phyloP scores from a whole-genome alignment of 306 rosid genomes.

The Gleditsia sinensis region DNA sequence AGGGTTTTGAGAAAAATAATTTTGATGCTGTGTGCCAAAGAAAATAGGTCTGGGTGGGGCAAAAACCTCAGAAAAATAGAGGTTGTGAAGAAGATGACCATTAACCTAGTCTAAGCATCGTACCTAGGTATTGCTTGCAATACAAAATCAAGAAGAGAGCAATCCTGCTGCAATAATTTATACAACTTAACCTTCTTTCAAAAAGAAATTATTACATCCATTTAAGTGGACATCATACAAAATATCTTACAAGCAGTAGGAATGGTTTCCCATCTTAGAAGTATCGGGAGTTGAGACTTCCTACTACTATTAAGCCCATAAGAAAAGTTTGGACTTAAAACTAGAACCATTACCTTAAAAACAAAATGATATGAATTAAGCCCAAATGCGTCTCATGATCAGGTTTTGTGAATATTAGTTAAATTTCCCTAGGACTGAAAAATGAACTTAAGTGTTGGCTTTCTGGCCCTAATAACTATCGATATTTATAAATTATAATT shows the following conservation, averaged over 20 bases:
- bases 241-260: neutral
- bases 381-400: neutral
- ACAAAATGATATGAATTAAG: neutral
- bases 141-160: slow-evolving; percentile 1
- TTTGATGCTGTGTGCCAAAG: neutral
- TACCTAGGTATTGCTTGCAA: neutral
- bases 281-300: neutral
- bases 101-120: neutral
- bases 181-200: neutral
- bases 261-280: neutral
- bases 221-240: neutral
- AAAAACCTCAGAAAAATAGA: neutral
- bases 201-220: neutral
- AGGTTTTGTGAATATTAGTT: neutral
- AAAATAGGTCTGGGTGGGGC: neutral
- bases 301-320: neutral
- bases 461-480: neutral
- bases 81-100: neutral
- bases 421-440: neutral
- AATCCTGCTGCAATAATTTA: slow-evolving; percentile 4
- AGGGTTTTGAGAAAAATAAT: neutral
- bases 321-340: neutral
- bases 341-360: neutral
- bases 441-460: neutral
- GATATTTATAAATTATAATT: neutral